These are phyloP conservation scores for Trichoderma koningiopsis DNA, from an alignment of 2,329 filamentous ascomycete species.

Conservation along the genomic window DNA sequence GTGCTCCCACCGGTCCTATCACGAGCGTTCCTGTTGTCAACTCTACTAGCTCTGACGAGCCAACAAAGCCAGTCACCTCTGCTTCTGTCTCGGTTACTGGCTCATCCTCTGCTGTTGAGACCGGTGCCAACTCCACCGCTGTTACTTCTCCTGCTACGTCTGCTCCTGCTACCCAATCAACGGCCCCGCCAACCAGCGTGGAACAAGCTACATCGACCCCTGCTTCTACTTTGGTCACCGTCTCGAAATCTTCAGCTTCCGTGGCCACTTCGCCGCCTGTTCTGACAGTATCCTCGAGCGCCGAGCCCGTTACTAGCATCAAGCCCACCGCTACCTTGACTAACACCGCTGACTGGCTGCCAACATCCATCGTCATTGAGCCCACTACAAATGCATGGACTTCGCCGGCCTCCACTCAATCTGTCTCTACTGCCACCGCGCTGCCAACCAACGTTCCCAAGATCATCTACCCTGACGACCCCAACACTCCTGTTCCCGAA, in stretches of 20 bases:
- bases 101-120: slow-evolving; percentile 4
- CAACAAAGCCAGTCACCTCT: neutral
- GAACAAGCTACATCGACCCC: neutral
- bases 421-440: slow-evolving; percentile 51
- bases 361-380: slow-evolving; percentile 64
- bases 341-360: slow-evolving; percentile 53
- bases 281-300: slow-evolving; percentile 13
- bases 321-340: slow-evolving; percentile 47
- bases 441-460: slow-evolving; percentile 71
- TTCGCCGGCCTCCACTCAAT: slow-evolving; percentile 37
- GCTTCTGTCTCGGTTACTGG: neutral
- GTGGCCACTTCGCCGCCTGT: neutral
- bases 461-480: slow-evolving; percentile 71
- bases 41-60: slow-evolving; percentile 5
- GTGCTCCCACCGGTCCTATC: slow-evolving; percentile 3
- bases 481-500: slow-evolving; percentile 54
- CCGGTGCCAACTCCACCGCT: slow-evolving; percentile 1
- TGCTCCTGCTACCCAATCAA: slow-evolving; percentile 1
- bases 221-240: slow-evolving; percentile 5
- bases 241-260: slow-evolving; percentile 13
- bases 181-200: neutral
- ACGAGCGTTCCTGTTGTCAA: slow-evolving; percentile 1
- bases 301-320: slow-evolving; percentile 43
- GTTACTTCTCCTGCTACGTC: neutral
- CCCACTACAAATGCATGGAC: slow-evolving; percentile 43